Base-by-base conservation (phyloP, 768 basidiomycete species). In the Hygrophorus pudorinus region DNA sequence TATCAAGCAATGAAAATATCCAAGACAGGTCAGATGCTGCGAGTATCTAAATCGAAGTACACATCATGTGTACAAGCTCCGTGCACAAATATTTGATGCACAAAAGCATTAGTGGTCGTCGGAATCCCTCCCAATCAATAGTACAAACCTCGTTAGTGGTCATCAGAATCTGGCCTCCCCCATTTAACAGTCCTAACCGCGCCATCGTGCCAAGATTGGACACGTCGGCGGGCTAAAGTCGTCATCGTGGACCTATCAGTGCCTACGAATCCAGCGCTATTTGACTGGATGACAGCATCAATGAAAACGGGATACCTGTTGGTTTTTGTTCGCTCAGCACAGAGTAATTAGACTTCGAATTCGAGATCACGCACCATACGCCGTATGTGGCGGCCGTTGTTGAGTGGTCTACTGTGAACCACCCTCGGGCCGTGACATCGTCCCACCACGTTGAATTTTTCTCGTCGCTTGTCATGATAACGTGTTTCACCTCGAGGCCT, bases 171-270 rank as follows among this genome's bases (percentile, higher is more conserved):
- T 14, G 68, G 66, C 33, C 51, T 64, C 1, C 80, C 83, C 79
- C 80, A 85, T 57, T 68, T 72, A 3, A 81, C 64, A 18, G 63
- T 67, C 45, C 73, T 65, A 11, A 59, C 62, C 4, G 67, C 66
- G 29, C 81, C 83, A 40, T 70, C 67, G 3, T 68, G 59, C 85
- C 85, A 87, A 18, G 79, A 73, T 52, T 77, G 63, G 18, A 81
- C 81, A 18, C 85, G 67, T n/a, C 78, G 71, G 14, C 68, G 68
- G 5, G 83, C 80, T 24, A 87, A 50, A 36, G 75, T 63, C 2
- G 79, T 78, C 75, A 85, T 84, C 4, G 85, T 86, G 28, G 82
- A 85, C 33, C 66, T 54, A 50, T 81, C 73, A 1, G 82, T 85
- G 7, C 83, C 85, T 11, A 88, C 74, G 53, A 87, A 80, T 1